Evolutionary conservation across 1,284 basidiomycete species (phyloP), one percentile per base, ranked within the genome.

Genomic region (Violaceomyces palustris): DNA sequence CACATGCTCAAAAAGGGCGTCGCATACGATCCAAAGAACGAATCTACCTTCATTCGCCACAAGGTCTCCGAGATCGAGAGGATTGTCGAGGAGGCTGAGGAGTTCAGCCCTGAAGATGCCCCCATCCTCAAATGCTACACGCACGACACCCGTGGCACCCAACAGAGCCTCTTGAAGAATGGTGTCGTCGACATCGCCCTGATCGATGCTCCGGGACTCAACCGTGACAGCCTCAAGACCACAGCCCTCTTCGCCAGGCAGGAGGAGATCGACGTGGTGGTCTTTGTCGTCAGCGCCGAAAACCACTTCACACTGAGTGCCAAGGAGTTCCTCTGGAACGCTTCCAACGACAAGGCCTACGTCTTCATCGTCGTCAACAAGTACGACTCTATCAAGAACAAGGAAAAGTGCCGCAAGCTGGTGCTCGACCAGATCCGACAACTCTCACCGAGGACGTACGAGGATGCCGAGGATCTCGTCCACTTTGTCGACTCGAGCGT

Each of bases 301-400:
- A 98, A 98, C 75, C 93, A 98, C 78, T 96, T 99, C 73, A 99
- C 94, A 0, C 80, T 96, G 6, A 93, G 89, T 0, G 88, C 90
- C 8, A 88, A 87, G 70, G 92, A 98, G 75, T 98, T 99, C 78
- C 80, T 99, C 33, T 82, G 79, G 78, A 90, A 84, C 64, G 92
- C 94, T 1, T 87, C 86, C 75, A 87, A 91, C 69, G 94, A 98
- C 77, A 98, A 98, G 78, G 90, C 93, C 0, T 94, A 94, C 74
- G 79, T 99, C 28, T 99, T 98, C 78, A 87, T 98, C 67, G 94
- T 98, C 36, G 93, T 98, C 72, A 98, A 99, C 81, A 92, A 96
- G 75, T 99, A 85, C 73, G 91, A 91, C 69, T 86, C 88, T 72
- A 96, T 98, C 76, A 82, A 83, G 69, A 88, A 97, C 80, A 96